Conservation (phyloP, 306 rosid genomes). For the Acacia crassicarpa region DNA sequence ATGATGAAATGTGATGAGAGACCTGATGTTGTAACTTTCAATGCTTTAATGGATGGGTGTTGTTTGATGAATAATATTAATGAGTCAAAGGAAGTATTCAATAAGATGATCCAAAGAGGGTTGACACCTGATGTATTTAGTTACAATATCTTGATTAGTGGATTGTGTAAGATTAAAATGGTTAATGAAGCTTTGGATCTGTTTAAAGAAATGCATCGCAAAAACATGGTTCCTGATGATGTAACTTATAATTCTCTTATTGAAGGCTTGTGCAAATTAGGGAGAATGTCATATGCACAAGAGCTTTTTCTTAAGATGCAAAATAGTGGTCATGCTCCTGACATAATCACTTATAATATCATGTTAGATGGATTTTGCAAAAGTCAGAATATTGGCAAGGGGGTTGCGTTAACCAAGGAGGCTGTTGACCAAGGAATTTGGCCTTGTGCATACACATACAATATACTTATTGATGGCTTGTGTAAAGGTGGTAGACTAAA, state of each 20-base stretch:
- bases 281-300: neutral
- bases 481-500: conserved; percentile 1
- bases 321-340: neutral
- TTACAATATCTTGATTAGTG: neutral
- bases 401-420: neutral
- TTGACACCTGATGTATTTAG: neutral
- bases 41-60: conserved; percentile 23
- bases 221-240: neutral
- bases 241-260: neutral
- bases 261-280: neutral
- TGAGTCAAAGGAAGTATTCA: neutral
- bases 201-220: neutral
- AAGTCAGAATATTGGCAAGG: neutral
- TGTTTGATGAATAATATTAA: neutral
- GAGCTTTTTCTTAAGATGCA: neutral
- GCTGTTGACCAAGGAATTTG: neutral
- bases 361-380: neutral
- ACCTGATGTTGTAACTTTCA: conserved; percentile 16
- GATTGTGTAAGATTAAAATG: neutral
- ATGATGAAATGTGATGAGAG: neutral
- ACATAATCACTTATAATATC: neutral
- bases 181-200: neutral
- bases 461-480: neutral
- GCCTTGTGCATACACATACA: neutral
- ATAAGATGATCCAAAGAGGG: neutral